These are phyloP conservation scores for Xylaria telfairii DNA, from an alignment of 495 filamentous ascomycete species.

Conservation along the genomic window DNA sequence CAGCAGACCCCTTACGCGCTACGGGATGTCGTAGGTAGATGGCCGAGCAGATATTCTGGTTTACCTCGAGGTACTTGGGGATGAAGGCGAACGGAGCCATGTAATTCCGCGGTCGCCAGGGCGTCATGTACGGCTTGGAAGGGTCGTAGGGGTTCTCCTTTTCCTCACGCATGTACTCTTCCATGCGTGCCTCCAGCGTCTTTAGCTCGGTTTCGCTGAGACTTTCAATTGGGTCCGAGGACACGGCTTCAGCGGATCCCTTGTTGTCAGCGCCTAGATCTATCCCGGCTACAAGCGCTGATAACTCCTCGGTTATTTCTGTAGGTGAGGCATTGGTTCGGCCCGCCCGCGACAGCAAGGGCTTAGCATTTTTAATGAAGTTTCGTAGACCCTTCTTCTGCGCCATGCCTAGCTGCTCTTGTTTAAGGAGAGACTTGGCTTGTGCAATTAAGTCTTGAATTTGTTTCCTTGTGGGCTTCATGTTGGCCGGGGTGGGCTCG, in stretches of 20 bases:
- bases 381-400: slow-evolving; percentile 47
- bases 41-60: slow-evolving; percentile 92
- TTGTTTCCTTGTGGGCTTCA: slow-evolving; percentile 36
- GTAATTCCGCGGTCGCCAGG: slow-evolving; percentile 86
- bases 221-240: slow-evolving; percentile 20
- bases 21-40: slow-evolving; percentile 96
- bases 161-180: slow-evolving; percentile 39
- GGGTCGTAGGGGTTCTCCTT: slow-evolving; percentile 75
- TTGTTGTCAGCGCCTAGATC: slow-evolving; percentile 22
- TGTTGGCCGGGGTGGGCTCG: slow-evolving; percentile 32
- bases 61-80: slow-evolving; percentile 94
- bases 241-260: not conserved
- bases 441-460: slow-evolving; percentile 32
- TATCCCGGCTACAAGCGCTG: slow-evolving; percentile 33
- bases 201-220: slow-evolving; percentile 47
- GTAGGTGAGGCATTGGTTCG: slow-evolving; percentile 28
- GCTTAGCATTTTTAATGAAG: slow-evolving; percentile 40
- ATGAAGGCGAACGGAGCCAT: slow-evolving; percentile 95
- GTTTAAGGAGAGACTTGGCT: slow-evolving; percentile 38
- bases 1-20: slow-evolving; percentile 81
- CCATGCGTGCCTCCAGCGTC: slow-evolving; percentile 37
- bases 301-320: slow-evolving; percentile 39
- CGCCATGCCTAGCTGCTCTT: slow-evolving; percentile 32
- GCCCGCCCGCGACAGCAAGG: slow-evolving; percentile 30
- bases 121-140: slow-evolving; percentile 85